Evolutionary conservation across 1,139 yeast genomes (phyloP), one percentile per base, ranked within the genome.

Genomic region (Saccharomyces hybrid): DNA sequence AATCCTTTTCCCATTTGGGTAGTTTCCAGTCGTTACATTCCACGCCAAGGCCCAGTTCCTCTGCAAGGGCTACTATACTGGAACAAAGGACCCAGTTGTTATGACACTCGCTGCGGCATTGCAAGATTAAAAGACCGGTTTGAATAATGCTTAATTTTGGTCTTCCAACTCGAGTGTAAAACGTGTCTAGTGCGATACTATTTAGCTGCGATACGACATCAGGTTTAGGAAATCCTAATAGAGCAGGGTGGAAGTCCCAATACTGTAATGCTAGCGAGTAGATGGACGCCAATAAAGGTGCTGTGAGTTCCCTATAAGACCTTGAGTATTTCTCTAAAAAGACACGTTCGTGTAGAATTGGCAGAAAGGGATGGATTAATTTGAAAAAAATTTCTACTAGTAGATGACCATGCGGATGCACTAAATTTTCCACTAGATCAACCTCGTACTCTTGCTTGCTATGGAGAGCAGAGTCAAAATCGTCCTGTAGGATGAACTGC

Each of bases 1-100:
- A 72, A 1, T 95, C 93, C 53, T 95, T 76, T 67, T 90, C 97
- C 97, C 97, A 90, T 63, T 86, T 84, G 0, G 97, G 97, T 38
- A 90, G 71, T 64, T 87, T 83, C 97, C 97, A 90, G 58, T 79
- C 80, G 55, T 85, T 83, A 66, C 97, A 90, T 66, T 89, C 91
- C 16, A 88, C 75, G 0, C 96, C 96, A 11, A 90, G 73, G 0
- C 97, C 97, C 41, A 90, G 73, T 61, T 90, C 95, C 68, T 89
- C 96, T 0, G 96, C 84, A 29, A 89, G 71, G 0, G 95, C 87
- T 2, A 88, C 91, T 29, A 90, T 89, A 64, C 89, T 95, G 1
- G 95, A 86, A 63, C 91, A 85, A 41, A 91, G 71, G 2, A 88
- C 83, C 96, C 97, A 89, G 63, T 88, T 91, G 54, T 71, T 71